Base-by-base conservation (phyloP, 2,329 filamentous ascomycete species). In the Coniochaeta ligniaria region DNA sequence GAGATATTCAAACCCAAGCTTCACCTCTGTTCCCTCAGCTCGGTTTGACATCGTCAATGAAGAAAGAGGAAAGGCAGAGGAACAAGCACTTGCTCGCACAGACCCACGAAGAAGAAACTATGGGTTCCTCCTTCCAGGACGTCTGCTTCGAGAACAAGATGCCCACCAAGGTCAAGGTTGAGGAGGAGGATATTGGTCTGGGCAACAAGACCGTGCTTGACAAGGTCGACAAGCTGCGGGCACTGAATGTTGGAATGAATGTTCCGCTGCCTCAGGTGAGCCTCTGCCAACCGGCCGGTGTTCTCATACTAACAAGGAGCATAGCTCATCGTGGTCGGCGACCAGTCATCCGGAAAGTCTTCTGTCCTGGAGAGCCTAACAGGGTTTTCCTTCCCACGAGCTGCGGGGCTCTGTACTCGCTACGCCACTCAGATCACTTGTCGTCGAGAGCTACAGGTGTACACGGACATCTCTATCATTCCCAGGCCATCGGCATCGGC, bases 301-400 rank as follows among this genome's bases (percentile, higher is more conserved):
- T 20, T 14, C 11, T 50, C 22, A 14, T 35, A 26, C 28, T 56
- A 14, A 36, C 24, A 35, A 35, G 7, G 28, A 33, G 7, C 24
- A 14, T 87, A 92, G 76, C 90, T 95, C 66, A 89, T 89, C 38
- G 91, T 93, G 8, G 90, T 94, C 11, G 91, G 91, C 63, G 92
- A 91, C 66, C 91, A 95, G 70, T 93, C 89, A 0, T 92, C 90
- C 50, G 91, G 91, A 68, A 96, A 96, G 78, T 92, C 88, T 72
- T 94, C 90, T 1, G 88, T 95, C 20, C 77, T 95, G 33, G 90
- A 95, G 70, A 92, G 75, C 20, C 63, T 83, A 35, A 82, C 80
- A 0, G 77, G 77, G 0, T 78, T 82, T 36, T 73, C 75, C 0
- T 80, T 83, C 43, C 80, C 80, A 5, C 73, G 77, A 1, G 73